Percentiles rank a stretch among this genome's conserved stretches.
Evolutionary conservation across 257 asterid species (phyloP).

Genomic region (Gentiana straminea): DNA sequence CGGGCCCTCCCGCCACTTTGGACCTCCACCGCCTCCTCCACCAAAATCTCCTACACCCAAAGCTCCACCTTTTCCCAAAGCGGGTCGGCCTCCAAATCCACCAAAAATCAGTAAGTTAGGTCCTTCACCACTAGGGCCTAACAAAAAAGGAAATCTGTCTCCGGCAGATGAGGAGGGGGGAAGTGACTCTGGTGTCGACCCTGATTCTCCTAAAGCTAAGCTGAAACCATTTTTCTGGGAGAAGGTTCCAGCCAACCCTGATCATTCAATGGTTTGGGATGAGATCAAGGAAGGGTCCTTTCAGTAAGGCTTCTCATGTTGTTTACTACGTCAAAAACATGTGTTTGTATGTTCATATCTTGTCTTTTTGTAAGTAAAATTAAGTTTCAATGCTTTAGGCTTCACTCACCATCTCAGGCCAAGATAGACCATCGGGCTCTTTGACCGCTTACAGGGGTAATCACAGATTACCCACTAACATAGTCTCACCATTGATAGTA

Average conservation of each 20-base stretch:
- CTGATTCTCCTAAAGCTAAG: conserved; percentile 68
- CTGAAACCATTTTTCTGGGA: conserved; percentile 98
- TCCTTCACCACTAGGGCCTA: conserved; percentile 46
- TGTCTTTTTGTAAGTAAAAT: too few relatives aligned
- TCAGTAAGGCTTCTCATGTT: conserved; percentile 47
- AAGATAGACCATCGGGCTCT: too few relatives aligned
- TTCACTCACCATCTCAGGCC: too few relatives aligned
- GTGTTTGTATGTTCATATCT: too few relatives aligned
- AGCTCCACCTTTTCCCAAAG: conserved; percentile 81
- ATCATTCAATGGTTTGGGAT: conserved; percentile 94
- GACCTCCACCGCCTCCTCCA: conserved; percentile 46
- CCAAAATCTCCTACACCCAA: conserved; percentile 55
- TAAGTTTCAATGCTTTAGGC: too few relatives aligned
- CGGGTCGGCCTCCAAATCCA: conserved; percentile 55
- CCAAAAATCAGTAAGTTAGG: conserved; percentile 32
- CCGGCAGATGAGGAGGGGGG: conserved; percentile 19
- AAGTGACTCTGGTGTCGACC: conserved; percentile 30
- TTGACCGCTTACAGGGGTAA: too few relatives aligned
- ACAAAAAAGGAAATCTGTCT: conserved; percentile 34
- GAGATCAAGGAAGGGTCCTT: conserved; percentile 90
- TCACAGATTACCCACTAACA: too few relatives aligned
- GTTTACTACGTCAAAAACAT: not conserved
- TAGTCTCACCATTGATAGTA: too few relatives aligned
- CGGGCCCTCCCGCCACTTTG: conserved; percentile 16
- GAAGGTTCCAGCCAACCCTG: conserved; percentile 83